phyloP scores from a whole-genome alignment of 1,139 yeast species.

The Debaryomyces subglobosus region DNA sequence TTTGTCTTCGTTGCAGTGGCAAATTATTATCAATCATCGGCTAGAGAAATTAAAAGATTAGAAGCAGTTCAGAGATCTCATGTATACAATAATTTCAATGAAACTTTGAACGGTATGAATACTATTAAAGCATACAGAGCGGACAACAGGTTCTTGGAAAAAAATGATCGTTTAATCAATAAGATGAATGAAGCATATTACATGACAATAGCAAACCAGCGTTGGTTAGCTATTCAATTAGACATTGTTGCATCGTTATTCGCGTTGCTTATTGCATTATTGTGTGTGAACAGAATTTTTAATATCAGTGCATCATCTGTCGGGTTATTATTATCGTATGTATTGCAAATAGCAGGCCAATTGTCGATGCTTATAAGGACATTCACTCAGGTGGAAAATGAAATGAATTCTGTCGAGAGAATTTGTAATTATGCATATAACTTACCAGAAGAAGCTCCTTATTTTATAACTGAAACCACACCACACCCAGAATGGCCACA shows the following conservation, averaged over 20 bases:
- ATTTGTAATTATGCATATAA: conserved; percentile 64
- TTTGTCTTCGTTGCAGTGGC: conserved; percentile 53
- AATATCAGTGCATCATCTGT: conserved; percentile 64
- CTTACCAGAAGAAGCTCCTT: conserved; percentile 43
- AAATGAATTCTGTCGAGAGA: conserved; percentile 87
- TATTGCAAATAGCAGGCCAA: conserved; percentile 51
- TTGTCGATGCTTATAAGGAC: conserved; percentile 54
- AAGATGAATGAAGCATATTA: conserved; percentile 74
- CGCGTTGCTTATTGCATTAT: conserved; percentile 53
- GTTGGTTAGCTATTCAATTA: conserved; percentile 75
- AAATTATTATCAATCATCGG: conserved; percentile 53
- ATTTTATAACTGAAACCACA: conserved; percentile 51
- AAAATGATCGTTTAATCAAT: conserved; percentile 55
- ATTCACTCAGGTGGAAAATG: conserved; percentile 73
- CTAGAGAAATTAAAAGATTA: conserved; percentile 46
- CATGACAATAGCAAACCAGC: conserved; percentile 67
- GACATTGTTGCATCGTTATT: conserved; percentile 54
- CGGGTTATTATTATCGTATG: conserved; percentile 70
- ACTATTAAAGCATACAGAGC: conserved; percentile 68
- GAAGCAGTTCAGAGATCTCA: conserved; percentile 42
- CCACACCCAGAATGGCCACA: conserved; percentile 55
- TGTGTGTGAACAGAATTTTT: conserved; percentile 68
- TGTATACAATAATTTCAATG: conserved; percentile 67
- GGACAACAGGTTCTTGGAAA: conserved; percentile 51
- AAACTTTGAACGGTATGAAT: conserved; percentile 68